A percentile compares a stretch with the other conserved stretches of the same genome.
Evolutionary conservation across 2,329 filamentous ascomycete species (phyloP).

Genomic region (Mollisia scopiformis): DNA sequence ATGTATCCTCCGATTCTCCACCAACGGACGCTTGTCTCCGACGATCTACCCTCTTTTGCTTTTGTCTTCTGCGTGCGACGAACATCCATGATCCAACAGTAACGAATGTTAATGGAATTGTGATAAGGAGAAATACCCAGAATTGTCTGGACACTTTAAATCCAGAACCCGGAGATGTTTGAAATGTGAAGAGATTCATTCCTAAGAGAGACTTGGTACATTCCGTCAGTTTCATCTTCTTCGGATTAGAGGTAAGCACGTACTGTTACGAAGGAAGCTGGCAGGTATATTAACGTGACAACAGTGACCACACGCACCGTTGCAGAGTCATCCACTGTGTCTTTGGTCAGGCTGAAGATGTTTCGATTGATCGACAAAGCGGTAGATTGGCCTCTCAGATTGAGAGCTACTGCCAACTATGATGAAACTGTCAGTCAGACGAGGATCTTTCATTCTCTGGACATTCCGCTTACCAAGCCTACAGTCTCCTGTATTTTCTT

Average conservation of each 20-base stretch:
- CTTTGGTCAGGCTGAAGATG: slow-evolving; percentile 31
- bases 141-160: slow-evolving; percentile 34
- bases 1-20: neutral
- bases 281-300: slow-evolving; percentile 37
- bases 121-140: slow-evolving; percentile 37
- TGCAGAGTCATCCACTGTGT: slow-evolving; percentile 34
- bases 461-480: slow-evolving; percentile 1
- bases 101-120: slow-evolving; percentile 31
- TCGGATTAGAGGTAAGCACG: neutral
- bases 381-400: slow-evolving; percentile 14
- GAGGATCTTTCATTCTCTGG: neutral
- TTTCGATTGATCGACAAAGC: slow-evolving; percentile 14
- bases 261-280: slow-evolving; percentile 36
- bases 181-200: slow-evolving; percentile 39
- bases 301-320: slow-evolving; percentile 36
- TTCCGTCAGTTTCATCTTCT: neutral
- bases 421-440: neutral
- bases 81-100: slow-evolving; percentile 10
- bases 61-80: neutral
- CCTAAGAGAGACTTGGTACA: slow-evolving; percentile 29
- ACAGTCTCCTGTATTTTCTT: slow-evolving; percentile 3
- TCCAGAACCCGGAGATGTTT: slow-evolving; percentile 19
- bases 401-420: slow-evolving; percentile 13
- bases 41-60: neutral
- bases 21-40: neutral